phyloP scores from a whole-genome alignment of 2,329 filamentous ascomycete species.

The Chrysosporium keratinophilum region DNA sequence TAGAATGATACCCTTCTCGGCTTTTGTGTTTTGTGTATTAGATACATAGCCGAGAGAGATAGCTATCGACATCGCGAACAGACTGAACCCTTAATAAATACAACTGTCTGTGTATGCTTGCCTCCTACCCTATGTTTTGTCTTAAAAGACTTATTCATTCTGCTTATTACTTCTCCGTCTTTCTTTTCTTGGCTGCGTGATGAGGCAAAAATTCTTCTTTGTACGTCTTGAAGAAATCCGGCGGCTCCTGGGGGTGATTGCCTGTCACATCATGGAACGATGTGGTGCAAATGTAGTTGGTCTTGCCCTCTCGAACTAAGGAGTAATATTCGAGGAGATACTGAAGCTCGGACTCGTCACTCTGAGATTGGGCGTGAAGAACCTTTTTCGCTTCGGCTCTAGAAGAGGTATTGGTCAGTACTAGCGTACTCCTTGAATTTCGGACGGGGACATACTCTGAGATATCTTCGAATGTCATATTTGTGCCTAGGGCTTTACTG shows the following conservation, averaged over 20 bases:
- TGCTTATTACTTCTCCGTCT: slow-evolving; percentile 8
- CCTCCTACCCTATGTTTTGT: background rate
- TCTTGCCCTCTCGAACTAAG: slow-evolving; percentile 44
- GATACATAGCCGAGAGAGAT: no score
- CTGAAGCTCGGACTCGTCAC: slow-evolving; percentile 35
- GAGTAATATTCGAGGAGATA: slow-evolving; percentile 46
- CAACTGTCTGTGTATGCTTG: background rate
- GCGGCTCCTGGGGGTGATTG: slow-evolving; percentile 37
- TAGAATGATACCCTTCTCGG: no score
- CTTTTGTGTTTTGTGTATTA: no score
- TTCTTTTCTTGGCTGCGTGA: slow-evolving; percentile 26
- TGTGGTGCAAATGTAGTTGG: slow-evolving; percentile 44
- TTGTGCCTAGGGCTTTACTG: slow-evolving; percentile 34
- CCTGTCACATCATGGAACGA: slow-evolving; percentile 44
- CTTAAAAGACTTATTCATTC: background rate
- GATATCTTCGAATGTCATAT: slow-evolving; percentile 41
- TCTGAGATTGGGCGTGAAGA: slow-evolving; percentile 30
- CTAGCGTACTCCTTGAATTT: background rate
- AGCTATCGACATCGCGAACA: no score
- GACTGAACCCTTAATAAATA: no score
- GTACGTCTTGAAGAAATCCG: slow-evolving; percentile 43
- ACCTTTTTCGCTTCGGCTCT: slow-evolving; percentile 29
- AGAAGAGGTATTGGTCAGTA: background rate
- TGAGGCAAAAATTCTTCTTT: slow-evolving; percentile 30
- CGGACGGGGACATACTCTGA: slow-evolving; percentile 29